Evolutionary conservation across 352 stramenopile species (phyloP).

Genomic region (Globisporangium sylvaticum): DNA sequence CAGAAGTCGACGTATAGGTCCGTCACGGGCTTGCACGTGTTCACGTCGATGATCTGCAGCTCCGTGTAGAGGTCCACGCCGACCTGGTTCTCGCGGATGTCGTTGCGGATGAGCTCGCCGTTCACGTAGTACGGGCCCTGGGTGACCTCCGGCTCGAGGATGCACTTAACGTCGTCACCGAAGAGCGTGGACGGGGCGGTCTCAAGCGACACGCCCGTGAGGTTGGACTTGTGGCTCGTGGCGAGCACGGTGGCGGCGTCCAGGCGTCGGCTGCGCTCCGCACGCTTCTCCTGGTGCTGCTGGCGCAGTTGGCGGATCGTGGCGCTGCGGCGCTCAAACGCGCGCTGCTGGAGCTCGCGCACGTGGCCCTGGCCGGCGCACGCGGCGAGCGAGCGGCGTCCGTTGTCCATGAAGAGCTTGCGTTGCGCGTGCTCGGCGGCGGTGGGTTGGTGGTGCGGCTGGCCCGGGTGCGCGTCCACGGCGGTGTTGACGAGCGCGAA

Average conservation of each 20-base stretch:
- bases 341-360: slow-evolving; percentile 9
- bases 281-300: background rate
- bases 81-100: slow-evolving; percentile 12
- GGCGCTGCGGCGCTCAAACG: background rate
- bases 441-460: background rate
- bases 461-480: slow-evolving; percentile 5
- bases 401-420: slow-evolving; percentile 8
- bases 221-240: slow-evolving; percentile 12
- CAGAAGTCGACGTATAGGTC: slow-evolving; percentile 18
- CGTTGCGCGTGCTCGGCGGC: background rate
- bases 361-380: slow-evolving; percentile 6
- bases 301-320: background rate
- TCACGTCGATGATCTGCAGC: slow-evolving; percentile 18
- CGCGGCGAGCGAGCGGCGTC: slow-evolving; percentile 9
- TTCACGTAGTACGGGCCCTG: slow-evolving; percentile 17
- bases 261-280: background rate
- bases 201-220: background rate
- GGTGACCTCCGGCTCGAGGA: slow-evolving; percentile 15
- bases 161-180: slow-evolving; percentile 4
- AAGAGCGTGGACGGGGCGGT: slow-evolving; percentile 10
- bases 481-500: slow-evolving; percentile 1
- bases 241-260: slow-evolving; percentile 4
- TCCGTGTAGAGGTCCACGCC: slow-evolving; percentile 11
- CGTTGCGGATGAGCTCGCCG: slow-evolving; percentile 10
- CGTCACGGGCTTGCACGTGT: slow-evolving; percentile 11